Evolutionary conservation across 140 eudicot species (phyloP), one percentile per base, ranked within the genome.

Genomic region (Anethum foeniculum): DNA sequence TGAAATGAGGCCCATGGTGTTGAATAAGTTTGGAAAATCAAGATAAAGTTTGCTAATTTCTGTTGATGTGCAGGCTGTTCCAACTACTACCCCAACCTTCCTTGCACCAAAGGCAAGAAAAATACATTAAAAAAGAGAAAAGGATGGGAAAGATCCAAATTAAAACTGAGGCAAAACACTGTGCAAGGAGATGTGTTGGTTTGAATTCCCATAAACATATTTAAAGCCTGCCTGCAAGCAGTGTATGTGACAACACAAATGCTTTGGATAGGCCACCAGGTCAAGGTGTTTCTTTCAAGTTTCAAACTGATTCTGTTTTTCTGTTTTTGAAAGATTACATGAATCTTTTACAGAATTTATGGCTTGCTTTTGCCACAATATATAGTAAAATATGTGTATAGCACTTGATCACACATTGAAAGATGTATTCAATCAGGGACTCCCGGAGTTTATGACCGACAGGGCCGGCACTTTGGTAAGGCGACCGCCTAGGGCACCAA

Each of bases 61-160:
- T 62, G 71, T 3, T 62, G 71, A 62, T 62, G 71, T 62, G 71
- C 71, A 62, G 71, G 71, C 36, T 62, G 71, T 62, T 62, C 71
- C 71, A 62, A 62, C 71, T 62, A 62, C 71, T 62, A 62, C 71
- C 52, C 18, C 71, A 62, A 62, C 71, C 65, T 12, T 62, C 14
- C 16, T 60, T 60, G 36, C 36, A 60, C 32, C 69, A 60, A 60
- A 60, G 69, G 69, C 69, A 62, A 62, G 71, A 25, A 25, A 60
- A 58, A n/a, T 8, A 52, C 27, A 23, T 23, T 60, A 60, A 60
- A 60, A 23, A 2, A 3, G 4, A 0, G 25, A 62, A n/a, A 60
- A 3, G 34, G 28, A 60, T n/a, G 69, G 32, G 71, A 62, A 62
- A 27, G 71, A 62, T 62, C 71, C 36, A 62, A 62, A 62, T 3